These are phyloP conservation scores for Aspergillus diversus DNA, from an alignment of 495 filamentous ascomycete species.

Conservation along the genomic window DNA sequence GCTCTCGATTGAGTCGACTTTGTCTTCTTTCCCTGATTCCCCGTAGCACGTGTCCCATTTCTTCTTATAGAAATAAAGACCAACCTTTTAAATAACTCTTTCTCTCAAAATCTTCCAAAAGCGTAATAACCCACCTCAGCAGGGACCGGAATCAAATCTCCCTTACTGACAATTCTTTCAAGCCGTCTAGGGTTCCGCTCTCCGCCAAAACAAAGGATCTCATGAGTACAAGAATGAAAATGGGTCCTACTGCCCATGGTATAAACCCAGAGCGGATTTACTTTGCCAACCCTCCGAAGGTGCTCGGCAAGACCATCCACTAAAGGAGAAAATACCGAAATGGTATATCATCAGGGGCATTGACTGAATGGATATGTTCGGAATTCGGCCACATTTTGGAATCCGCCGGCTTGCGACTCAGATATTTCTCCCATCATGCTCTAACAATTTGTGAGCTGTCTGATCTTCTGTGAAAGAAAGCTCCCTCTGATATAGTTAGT, in stretches of 20 bases:
- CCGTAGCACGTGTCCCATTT: slow-evolving; percentile 76
- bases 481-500: background rate
- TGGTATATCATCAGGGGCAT: slow-evolving; percentile 67
- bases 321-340: slow-evolving; percentile 51
- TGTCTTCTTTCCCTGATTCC: slow-evolving; percentile 51
- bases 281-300: slow-evolving; percentile 53
- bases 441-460: background rate
- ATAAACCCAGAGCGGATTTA: slow-evolving; percentile 67
- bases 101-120: slow-evolving; percentile 57
- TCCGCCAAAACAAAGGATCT: slow-evolving; percentile 71
- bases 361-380: slow-evolving; percentile 67
- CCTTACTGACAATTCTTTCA: slow-evolving; percentile 55
- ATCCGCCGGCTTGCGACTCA: slow-evolving; percentile 61
- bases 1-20: slow-evolving; percentile 47
- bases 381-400: slow-evolving; percentile 56
- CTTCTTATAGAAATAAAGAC: slow-evolving; percentile 61
- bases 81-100: slow-evolving; percentile 62
- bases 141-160: slow-evolving; percentile 68
- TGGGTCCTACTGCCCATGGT: slow-evolving; percentile 67
- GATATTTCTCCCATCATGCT: slow-evolving; percentile 32
- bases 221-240: slow-evolving; percentile 69
- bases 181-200: slow-evolving; percentile 63
- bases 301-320: slow-evolving; percentile 56
- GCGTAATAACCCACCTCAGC: slow-evolving; percentile 67
- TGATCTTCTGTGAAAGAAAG: too few relatives aligned